Evolutionary conservation across 108 stramenopile genomes (phyloP).

Genomic region (Cyclotella choctawhatcheeana): DNA sequence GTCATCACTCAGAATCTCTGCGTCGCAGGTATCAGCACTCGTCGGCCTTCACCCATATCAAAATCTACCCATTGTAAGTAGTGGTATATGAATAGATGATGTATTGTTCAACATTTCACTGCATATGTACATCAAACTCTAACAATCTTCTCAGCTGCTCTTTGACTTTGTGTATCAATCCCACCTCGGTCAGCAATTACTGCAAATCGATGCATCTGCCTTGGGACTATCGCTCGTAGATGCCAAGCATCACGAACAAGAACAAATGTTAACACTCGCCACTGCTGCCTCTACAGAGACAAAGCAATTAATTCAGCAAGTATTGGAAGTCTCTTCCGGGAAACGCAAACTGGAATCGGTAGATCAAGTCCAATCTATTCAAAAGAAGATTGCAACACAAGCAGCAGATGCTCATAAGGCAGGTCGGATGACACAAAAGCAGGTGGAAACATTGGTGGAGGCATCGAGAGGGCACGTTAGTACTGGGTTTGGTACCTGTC

Average conservation of each 20-base stretch:
- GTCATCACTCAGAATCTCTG: slow-evolving; percentile 8
- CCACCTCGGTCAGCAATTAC: slow-evolving; percentile 51
- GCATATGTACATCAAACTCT: no score
- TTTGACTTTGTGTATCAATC: slow-evolving; percentile 78
- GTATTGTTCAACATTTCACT: slow-evolving; percentile 72
- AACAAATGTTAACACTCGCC: slow-evolving; percentile 57
- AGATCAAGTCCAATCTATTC: slow-evolving; percentile 54
- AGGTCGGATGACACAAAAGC: slow-evolving; percentile 43
- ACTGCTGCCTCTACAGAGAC: slow-evolving; percentile 53
- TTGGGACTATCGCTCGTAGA: slow-evolving; percentile 57
- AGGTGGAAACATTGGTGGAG: slow-evolving; percentile 58
- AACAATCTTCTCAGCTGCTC: slow-evolving; percentile 61
- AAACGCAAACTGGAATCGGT: slow-evolving; percentile 38
- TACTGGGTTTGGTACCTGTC: slow-evolving; percentile 70
- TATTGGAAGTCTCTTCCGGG: slow-evolving; percentile 51
- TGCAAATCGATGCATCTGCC: slow-evolving; percentile 56
- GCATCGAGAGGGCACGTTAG: slow-evolving; percentile 53
- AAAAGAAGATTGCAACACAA: slow-evolving; percentile 36
- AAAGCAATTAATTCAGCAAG: slow-evolving; percentile 43
- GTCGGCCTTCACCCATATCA: slow-evolving; percentile 18
- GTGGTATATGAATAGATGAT: no score
- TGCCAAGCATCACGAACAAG: slow-evolving; percentile 45
- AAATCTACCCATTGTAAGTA: slow-evolving; percentile 20
- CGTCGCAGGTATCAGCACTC: slow-evolving; percentile 10
- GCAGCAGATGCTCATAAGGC: slow-evolving; percentile 38